Evolutionary conservation across 495 filamentous ascomycete species (phyloP).

Genomic region (Lepraria neglecta): DNA sequence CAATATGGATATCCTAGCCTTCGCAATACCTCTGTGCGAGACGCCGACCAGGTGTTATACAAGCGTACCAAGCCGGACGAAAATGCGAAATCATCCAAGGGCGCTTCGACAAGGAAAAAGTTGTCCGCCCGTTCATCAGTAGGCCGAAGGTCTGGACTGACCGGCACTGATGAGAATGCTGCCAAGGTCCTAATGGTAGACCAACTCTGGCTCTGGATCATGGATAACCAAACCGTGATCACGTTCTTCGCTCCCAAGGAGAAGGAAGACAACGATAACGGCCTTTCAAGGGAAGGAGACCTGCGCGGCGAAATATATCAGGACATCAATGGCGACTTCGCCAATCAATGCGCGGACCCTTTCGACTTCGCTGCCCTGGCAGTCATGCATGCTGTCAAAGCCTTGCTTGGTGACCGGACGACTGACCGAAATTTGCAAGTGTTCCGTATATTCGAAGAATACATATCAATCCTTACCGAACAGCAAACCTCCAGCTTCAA

Average conservation of each 20-base stretch:
- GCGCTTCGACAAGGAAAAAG: conserved; percentile 18
- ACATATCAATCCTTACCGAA: conserved; percentile 60
- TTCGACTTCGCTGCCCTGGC: conserved; percentile 58
- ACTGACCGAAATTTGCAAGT: conserved; percentile 57
- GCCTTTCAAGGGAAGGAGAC: conserved; percentile 42
- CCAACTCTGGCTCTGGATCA: conserved; percentile 63
- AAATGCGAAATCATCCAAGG: not conserved
- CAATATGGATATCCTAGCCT: conserved; percentile 62
- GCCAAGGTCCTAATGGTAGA: conserved; percentile 62
- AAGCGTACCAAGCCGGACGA: conserved; percentile 50
- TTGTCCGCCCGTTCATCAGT: conserved; percentile 21
- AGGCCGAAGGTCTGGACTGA: conserved; percentile 26
- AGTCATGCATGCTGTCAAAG: conserved; percentile 56
- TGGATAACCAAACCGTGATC: conserved; percentile 37
- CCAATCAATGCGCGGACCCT: conserved; percentile 55
- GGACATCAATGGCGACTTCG: conserved; percentile 61
- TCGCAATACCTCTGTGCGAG: conserved; percentile 53
- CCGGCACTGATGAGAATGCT: conserved; percentile 45
- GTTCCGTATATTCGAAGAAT: conserved; percentile 62
- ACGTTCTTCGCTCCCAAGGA: conserved; percentile 28
- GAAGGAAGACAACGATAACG: conserved; percentile 24
- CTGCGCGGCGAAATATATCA: conserved; percentile 60
- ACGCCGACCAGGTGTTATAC: conserved; percentile 67
- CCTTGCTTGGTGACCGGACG: conserved; percentile 49
- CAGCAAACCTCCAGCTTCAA: conserved; percentile 58